phyloP scores from a whole-genome alignment of 352 stramenopile species.

The Halophytophthora polymorphica region DNA sequence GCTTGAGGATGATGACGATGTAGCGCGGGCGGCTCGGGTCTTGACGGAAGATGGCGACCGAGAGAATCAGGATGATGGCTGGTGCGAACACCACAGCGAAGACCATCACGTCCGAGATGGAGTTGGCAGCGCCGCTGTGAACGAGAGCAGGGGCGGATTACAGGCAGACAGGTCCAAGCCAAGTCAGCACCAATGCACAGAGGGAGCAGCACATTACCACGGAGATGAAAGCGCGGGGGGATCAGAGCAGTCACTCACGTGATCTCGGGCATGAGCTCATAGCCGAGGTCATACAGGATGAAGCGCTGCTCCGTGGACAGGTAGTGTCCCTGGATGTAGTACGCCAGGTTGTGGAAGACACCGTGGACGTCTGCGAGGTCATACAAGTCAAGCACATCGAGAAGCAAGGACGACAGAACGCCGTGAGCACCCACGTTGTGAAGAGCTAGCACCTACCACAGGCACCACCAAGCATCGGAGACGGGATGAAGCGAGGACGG shows the following conservation, averaged over 20 bases:
- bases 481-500: background rate
- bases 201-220: background rate
- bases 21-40: conserved; percentile 68
- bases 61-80: conserved; percentile 62
- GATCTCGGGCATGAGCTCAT: conserved; percentile 67
- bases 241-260: conserved; percentile 22
- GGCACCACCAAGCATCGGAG: background rate
- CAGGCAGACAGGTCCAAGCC: background rate
- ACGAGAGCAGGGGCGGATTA: background rate
- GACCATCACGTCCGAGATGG: conserved; percentile 74
- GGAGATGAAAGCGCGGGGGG: background rate
- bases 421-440: too few relatives aligned
- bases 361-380: conserved; percentile 58
- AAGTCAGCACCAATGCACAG: background rate
- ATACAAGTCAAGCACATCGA: background rate
- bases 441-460: background rate
- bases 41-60: conserved; percentile 61
- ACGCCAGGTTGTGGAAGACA: conserved; percentile 85
- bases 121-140: conserved; percentile 30
- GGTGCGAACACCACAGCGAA: conserved; percentile 72
- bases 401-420: background rate
- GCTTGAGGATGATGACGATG: conserved; percentile 79
- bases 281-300: conserved; percentile 75
- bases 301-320: conserved; percentile 67
- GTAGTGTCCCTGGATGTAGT: conserved; percentile 77